phyloP scores from a whole-genome alignment of 768 basidiomycete species.

The Russula virescens region DNA sequence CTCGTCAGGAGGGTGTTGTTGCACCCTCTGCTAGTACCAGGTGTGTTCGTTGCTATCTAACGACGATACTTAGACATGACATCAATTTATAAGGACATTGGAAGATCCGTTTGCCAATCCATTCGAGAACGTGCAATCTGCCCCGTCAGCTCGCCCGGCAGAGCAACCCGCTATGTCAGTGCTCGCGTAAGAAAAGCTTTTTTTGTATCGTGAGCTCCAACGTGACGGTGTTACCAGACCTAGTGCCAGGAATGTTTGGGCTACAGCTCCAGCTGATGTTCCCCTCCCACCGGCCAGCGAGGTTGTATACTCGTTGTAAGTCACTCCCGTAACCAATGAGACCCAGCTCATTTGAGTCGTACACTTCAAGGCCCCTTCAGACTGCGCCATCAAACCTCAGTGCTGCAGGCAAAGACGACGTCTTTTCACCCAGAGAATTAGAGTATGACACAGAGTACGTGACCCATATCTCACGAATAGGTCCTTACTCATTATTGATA shows the following conservation, averaged over 20 bases:
- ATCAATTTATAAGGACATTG: neutral
- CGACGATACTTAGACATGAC: neutral
- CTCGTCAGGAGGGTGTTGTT: conserved; percentile 8
- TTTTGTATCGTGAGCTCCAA: neutral
- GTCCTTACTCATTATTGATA: conserved; percentile 26
- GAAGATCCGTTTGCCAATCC: conserved; percentile 13
- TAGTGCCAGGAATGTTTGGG: conserved; percentile 2
- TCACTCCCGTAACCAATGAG: neutral
- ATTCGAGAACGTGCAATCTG: neutral
- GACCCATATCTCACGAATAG: neutral
- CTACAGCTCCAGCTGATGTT: conserved; percentile 11
- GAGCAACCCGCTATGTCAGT: conserved; percentile 1
- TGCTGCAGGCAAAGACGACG: neutral
- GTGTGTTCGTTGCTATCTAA: neutral
- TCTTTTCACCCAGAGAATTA: conserved; percentile 13
- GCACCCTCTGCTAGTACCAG: neutral
- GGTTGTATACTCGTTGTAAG: conserved; percentile 17
- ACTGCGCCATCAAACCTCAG: conserved; percentile 15
- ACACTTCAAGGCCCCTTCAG: conserved; percentile 20
- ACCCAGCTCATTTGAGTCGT: neutral
- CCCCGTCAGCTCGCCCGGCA: neutral
- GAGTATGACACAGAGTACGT: conserved; percentile 30
- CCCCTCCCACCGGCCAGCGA: conserved; percentile 16
- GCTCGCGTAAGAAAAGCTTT: conserved; percentile 6
- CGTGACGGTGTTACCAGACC: neutral